phyloP scores from a whole-genome alignment of 345 rosid species.

The Dipteronia dyeriana region DNA sequence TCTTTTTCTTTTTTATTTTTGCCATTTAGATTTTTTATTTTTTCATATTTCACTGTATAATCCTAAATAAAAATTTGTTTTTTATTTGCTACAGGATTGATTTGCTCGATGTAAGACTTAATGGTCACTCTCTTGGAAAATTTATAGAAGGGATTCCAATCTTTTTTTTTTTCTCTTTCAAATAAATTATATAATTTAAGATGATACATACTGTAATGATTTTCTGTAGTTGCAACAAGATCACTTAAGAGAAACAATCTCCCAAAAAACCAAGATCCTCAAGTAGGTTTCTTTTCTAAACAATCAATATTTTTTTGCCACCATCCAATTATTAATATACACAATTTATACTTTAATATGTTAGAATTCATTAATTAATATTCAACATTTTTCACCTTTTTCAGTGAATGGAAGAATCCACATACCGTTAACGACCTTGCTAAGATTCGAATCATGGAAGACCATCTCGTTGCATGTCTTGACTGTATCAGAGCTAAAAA shows the following conservation, averaged over 20 bases:
- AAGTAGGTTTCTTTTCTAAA: conserved; percentile 15
- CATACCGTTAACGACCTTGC: conserved; percentile 5
- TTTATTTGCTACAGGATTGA: conserved; percentile 18
- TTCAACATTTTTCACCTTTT: neutral
- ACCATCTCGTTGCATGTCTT: conserved; percentile 30
- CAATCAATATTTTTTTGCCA: neutral
- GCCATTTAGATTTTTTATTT: too few relatives aligned
- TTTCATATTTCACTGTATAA: too few relatives aligned
- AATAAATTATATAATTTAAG: neutral
- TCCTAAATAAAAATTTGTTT: too few relatives aligned
- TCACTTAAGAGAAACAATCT: conserved; percentile 17
- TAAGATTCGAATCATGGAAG: conserved; percentile 29
- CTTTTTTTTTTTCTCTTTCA: neutral
- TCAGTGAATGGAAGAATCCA: conserved; percentile 37
- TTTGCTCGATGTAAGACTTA: conserved; percentile 12
- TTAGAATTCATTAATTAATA: neutral
- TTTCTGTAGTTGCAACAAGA: conserved; percentile 14
- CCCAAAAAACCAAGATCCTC: conserved; percentile 27
- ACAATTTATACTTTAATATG: too few relatives aligned
- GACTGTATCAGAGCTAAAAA: neutral
- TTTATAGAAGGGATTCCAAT: too few relatives aligned
- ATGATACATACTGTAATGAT: neutral
- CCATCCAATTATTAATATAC: neutral
- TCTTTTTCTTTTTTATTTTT: neutral
- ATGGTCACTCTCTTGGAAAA: neutral